These are phyloP conservation scores for Candida sanyiensis DNA, from an alignment of 805 yeast genomes.

Conservation along the genomic window DNA sequence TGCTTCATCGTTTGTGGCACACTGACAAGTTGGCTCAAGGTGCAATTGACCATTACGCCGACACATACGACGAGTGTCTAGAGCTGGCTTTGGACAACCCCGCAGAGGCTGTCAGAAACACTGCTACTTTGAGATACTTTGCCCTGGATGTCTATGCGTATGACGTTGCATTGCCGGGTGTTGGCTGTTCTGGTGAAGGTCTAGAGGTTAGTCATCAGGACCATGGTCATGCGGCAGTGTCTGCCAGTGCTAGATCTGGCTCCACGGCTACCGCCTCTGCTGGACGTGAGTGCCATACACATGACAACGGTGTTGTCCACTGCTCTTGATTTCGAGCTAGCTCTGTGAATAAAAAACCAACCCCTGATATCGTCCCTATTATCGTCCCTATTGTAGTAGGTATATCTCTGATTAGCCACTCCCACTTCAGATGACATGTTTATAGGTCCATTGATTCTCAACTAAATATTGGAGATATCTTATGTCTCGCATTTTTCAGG, in stretches of 20 bases:
- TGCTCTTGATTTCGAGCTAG: slow-evolving; percentile 14
- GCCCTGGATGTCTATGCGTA: slow-evolving; percentile 29
- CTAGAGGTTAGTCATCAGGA: slow-evolving; percentile 4
- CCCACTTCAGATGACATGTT: too few species aligned
- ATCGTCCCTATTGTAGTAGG: too few species aligned
- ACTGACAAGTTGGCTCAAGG: slow-evolving; percentile 28
- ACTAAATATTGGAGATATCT: too few species aligned
- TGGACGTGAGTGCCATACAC: slow-evolving; percentile 21
- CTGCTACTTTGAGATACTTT: slow-evolving; percentile 29
- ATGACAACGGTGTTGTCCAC: slow-evolving; percentile 17
- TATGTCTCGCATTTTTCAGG: too few species aligned
- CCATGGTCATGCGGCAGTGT: slow-evolving; percentile 1
- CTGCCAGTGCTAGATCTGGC: background rate
- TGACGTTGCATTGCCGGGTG: slow-evolving; percentile 24
- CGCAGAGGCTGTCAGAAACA: slow-evolving; percentile 32
- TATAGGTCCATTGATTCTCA: too few species aligned
- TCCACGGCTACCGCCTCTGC: slow-evolving; percentile 9
- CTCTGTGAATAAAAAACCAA: too few species aligned
- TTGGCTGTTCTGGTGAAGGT: slow-evolving; percentile 26
- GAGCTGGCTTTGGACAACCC: slow-evolving; percentile 30
- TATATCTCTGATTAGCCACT: too few species aligned
- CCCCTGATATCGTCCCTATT: too few species aligned
- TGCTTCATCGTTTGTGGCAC: slow-evolving; percentile 36
- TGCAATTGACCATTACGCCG: slow-evolving; percentile 33
- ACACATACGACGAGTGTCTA: slow-evolving; percentile 29